Evolutionary conservation across 163 green algal species (phyloP).

Genomic region (Picocystis sp.): DNA sequence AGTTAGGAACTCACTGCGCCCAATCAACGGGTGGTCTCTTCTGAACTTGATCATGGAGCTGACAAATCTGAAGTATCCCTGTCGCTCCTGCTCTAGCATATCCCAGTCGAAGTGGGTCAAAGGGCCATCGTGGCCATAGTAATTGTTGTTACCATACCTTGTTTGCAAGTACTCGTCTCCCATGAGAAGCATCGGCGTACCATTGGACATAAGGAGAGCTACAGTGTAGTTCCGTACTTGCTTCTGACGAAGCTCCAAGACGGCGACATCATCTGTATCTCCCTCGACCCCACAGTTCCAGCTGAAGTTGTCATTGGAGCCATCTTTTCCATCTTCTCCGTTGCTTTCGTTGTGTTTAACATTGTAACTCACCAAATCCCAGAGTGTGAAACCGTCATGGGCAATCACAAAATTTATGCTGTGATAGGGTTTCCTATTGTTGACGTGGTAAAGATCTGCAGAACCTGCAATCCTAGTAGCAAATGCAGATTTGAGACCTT

Average conservation of each 20-base stretch:
- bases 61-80: conserved; percentile 10
- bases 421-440: conserved; percentile 53
- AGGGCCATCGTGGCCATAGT: conserved; percentile 86
- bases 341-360: conserved; percentile 84
- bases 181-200: conserved; percentile 74
- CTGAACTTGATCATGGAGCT: conserved; percentile 61
- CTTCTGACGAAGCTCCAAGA: conserved; percentile 39
- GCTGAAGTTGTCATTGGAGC: conserved; percentile 83
- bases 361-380: conserved; percentile 86
- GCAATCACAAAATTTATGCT: conserved; percentile 90
- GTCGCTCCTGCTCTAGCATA: conserved; percentile 18
- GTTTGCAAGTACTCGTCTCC: conserved; percentile 66
- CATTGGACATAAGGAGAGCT: conserved; percentile 65
- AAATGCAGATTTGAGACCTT: conserved; percentile 68
- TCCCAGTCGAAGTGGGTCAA: conserved; percentile 71
- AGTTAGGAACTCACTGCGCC: conserved; percentile 49
- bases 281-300: conserved; percentile 92
- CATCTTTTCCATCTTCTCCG: conserved; percentile 55
- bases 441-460: conserved; percentile 72
- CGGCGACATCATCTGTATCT: conserved; percentile 11
- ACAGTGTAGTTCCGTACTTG: conserved; percentile 87
- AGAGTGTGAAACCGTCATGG: conserved; percentile 86
- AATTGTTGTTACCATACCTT: conserved; percentile 97
- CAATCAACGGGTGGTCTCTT: conserved; percentile 48
- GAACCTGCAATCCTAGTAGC: conserved; percentile 73